Base-by-base conservation (phyloP, 768 basidiomycete species). In the Pulveroboletus sp. region DNA sequence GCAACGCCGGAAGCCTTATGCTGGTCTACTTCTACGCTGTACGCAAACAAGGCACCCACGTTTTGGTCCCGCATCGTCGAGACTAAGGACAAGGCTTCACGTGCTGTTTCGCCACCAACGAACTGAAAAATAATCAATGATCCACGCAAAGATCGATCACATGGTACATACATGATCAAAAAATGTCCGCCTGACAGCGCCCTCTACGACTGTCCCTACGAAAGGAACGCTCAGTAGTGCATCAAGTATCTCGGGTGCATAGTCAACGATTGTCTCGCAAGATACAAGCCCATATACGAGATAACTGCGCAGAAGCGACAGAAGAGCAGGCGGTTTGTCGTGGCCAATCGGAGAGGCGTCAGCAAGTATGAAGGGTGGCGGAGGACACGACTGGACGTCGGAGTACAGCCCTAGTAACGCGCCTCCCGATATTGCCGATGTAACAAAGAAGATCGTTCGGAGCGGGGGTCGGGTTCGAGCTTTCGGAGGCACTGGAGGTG, bases 1-100 rank as follows among this genome's bases (percentile, higher is more conserved):
- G 24, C 54, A 48, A 26, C 48, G 24, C 68, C 72, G 1, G 72
- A 70, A 5, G 78, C 78, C 32, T 80, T 74, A 11, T 66, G 67
- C 58, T 83, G 79, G 56, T 91, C 82, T 11, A 88, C 91, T 67
- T 94, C 91, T 23, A 91, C 90, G 43, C 84, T 87, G 69, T 96
- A 95, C 19, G 78, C 83, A 55, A 96, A 81, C 12, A 96, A 68
- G 9, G 78, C 74, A 3, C 90, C 93, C 53, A 83, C 86, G 59
- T 88, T 86, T 52, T 78, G 77, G 10, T 67, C 65, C 16, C 92
- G 79, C 22, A 94, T 73, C 12, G 68, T 60, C 34, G 74, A 70
- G 34, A 96, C 76, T 1, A 88, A 63, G 1, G 89, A 83, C 5
- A 88, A 56, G 7, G 85, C 79, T 16, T 77, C 82, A 31, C 78